Evolutionary conservation across 345 rosid species (phyloP).

Genomic region (Hypericum perforatum): DNA sequence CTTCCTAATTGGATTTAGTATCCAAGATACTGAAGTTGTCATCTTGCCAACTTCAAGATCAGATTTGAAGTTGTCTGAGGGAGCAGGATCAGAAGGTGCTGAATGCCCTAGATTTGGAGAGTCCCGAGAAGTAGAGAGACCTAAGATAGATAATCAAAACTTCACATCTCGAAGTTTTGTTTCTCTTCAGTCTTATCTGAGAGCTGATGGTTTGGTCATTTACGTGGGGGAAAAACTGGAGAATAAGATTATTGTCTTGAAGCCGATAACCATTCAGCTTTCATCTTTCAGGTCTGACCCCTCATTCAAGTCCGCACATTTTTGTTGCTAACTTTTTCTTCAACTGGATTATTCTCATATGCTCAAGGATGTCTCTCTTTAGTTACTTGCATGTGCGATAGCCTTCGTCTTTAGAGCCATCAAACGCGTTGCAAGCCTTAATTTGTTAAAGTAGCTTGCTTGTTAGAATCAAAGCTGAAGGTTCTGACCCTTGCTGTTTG

Average conservation of each 20-base stretch:
- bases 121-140: constrained; percentile 35
- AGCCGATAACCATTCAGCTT: constrained; percentile 49
- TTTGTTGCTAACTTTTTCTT: too few species aligned
- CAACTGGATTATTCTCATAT: too few species aligned
- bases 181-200: constrained; percentile 41
- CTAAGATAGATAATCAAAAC: constrained; percentile 40
- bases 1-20: constrained; percentile 46
- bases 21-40: constrained; percentile 54
- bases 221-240: constrained; percentile 42
- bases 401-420: too few species aligned
- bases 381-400: too few species aligned
- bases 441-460: too few species aligned
- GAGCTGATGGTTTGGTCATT: constrained; percentile 49
- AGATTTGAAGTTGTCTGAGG: constrained; percentile 25
- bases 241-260: constrained; percentile 36
- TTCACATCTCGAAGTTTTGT: constrained; percentile 41
- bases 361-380: too few species aligned
- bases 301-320: constrained; percentile 13
- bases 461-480: too few species aligned
- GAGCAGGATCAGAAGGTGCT: constrained; percentile 26
- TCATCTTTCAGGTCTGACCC: constrained; percentile 52
- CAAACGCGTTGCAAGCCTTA: too few species aligned
- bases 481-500: too few species aligned
- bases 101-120: constrained; percentile 40
- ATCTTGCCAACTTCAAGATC: constrained; percentile 49